phyloP scores from a whole-genome alignment of 106 monocot genomes.

The Agapanthus africanus region DNA sequence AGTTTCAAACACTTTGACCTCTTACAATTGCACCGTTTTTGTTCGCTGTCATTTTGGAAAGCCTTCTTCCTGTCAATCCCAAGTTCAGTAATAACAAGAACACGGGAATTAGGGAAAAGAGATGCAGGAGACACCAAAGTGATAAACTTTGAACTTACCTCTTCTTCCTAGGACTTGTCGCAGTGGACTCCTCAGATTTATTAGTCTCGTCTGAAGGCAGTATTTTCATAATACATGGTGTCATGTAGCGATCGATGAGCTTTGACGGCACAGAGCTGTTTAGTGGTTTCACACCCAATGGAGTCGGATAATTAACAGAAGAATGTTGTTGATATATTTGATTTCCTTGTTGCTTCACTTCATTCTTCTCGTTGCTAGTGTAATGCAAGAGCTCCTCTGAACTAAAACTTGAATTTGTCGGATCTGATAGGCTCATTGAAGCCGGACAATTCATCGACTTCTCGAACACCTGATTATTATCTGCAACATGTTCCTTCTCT shows the following conservation, averaged over 20 bases:
- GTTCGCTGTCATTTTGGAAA: conserved; percentile 34
- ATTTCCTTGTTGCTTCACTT: conserved; percentile 11
- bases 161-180: conserved; percentile 43
- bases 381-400: conserved; percentile 15
- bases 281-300: conserved; percentile 12
- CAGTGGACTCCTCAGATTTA: conserved; percentile 21
- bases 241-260: conserved; percentile 18
- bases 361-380: conserved; percentile 10
- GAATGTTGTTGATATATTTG: conserved; percentile 12
- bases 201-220: conserved; percentile 10
- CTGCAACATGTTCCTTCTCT: conserved; percentile 3
- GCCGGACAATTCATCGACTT: conserved; percentile 2
- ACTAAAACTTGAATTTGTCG: conserved; percentile 11
- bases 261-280: conserved; percentile 8
- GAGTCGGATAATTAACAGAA: conserved; percentile 17
- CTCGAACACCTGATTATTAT: conserved; percentile 4
- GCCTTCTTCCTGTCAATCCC: conserved; percentile 32
- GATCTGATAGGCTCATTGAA: conserved; percentile 3
- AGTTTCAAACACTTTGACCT: conserved; percentile 67
- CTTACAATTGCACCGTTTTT: conserved; percentile 60
- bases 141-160: conserved; percentile 21
- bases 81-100: conserved; percentile 10
- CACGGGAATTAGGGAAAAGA: neutral
- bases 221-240: conserved; percentile 30
- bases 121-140: neutral